Evolutionary conservation across 108 stramenopile species (phyloP).

Genomic region (Cyclotella cryptica): DNA sequence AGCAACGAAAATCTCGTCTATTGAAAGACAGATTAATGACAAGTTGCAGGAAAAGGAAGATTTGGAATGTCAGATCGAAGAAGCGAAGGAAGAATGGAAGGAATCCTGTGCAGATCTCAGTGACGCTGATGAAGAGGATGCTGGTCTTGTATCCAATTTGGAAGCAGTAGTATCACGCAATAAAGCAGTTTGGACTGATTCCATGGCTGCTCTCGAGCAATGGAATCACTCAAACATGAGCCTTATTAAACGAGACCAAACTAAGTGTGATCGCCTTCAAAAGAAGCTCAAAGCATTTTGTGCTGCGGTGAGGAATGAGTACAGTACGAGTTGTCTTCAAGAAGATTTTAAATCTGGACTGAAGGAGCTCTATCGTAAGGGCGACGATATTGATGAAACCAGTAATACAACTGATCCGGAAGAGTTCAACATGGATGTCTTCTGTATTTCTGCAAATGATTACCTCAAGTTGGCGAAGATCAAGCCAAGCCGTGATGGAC

Average conservation of each 20-base stretch:
- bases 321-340: slow-evolving; percentile 52
- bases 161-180: slow-evolving; percentile 14
- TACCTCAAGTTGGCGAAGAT: slow-evolving; percentile 55
- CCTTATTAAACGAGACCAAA: slow-evolving; percentile 1
- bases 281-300: slow-evolving; percentile 50
- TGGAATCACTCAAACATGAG: slow-evolving; percentile 23
- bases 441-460: slow-evolving; percentile 57
- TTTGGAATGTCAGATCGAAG: slow-evolving; percentile 36
- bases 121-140: slow-evolving; percentile 26
- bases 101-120: slow-evolving; percentile 25
- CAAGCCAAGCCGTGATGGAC: slow-evolving; percentile 54
- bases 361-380: slow-evolving; percentile 48
- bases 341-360: slow-evolving; percentile 55
- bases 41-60: slow-evolving; percentile 45
- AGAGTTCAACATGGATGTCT: slow-evolving; percentile 52
- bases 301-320: slow-evolving; percentile 56
- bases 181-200: background rate
- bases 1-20: slow-evolving; percentile 10
- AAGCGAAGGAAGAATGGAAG: slow-evolving; percentile 23
- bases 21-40: slow-evolving; percentile 31
- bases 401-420: slow-evolving; percentile 31
- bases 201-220: slow-evolving; percentile 2
- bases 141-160: slow-evolving; percentile 17
- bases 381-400: slow-evolving; percentile 24
- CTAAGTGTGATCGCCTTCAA: slow-evolving; percentile 30